Evolutionary conservation across 2,329 filamentous ascomycete species (phyloP), one percentile per base, ranked within the genome.

Genomic region (Fusarium zealandicum): DNA sequence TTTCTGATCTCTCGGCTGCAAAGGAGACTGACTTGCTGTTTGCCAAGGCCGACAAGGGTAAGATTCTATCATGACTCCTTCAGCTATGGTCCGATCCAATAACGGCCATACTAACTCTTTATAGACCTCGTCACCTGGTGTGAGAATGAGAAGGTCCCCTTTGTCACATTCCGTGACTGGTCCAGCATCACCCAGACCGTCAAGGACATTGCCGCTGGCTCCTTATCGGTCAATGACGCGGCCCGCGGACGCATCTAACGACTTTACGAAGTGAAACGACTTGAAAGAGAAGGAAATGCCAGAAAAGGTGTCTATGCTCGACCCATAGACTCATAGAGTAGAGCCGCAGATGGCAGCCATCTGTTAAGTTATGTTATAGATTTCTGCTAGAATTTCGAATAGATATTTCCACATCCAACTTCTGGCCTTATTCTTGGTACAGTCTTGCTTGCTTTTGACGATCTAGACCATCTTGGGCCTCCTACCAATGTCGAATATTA

Each of bases 11-110:
- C 45, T 96, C 90, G 20, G 95, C 93, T 8, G 93, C 95, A 3
- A 87, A 89, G 66, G 93, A 98, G 80, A 96, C 93, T 3, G 92
- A 98, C 72, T 77, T 98, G 47, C 80, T 98, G 30, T 98, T 98
- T 70, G 93, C 93, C 46, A 97, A 97, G 81, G 88, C 90, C 61
- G 93, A 92, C 17, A 87, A 91, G 73, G 90, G 90, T 92, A 78
- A 66, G 81, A 69, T 30, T 11, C 39, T n/a, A 22, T 40, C 14
- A 27, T 36, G 44, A 6, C 17, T 35, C 12, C 38, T 33, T 5
- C n/a, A 13, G 1, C 4, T 5, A 8, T 7, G 27, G 10, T 38
- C 7, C 2, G 20, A 11, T 38, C 14, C 2, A 8, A 14, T n/a
- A 38, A 28, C 30, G 25, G 51, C 9, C 11, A 6, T 17, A 6